Evolutionary conservation across 2,329 filamentous ascomycete species (phyloP).

Genomic region (Tolypocladium paradoxum): DNA sequence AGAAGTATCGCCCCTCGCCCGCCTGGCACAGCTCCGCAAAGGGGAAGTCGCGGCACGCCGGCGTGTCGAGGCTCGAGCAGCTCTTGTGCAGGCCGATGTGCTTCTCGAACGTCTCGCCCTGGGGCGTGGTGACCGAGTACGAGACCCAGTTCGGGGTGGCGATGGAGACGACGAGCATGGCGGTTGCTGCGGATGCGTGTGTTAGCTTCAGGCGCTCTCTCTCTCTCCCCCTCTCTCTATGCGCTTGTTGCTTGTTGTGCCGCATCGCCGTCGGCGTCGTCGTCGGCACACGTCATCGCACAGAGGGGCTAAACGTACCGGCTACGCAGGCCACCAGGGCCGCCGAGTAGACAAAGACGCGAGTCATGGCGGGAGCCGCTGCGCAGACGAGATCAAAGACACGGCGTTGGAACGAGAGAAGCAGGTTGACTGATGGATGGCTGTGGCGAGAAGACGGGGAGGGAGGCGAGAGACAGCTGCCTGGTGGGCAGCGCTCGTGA

Average conservation of each 20-base stretch:
- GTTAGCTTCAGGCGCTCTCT: constrained; percentile 18
- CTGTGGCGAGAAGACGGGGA: background rate
- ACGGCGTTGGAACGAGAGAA: background rate
- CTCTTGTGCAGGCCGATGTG: constrained; percentile 70
- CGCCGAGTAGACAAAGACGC: constrained; percentile 29
- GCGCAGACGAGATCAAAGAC: background rate
- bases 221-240: background rate
- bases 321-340: constrained; percentile 31
- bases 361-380: constrained; percentile 25
- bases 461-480: background rate
- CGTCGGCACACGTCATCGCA: constrained; percentile 13
- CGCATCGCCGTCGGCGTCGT: background rate
- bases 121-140: constrained; percentile 43
- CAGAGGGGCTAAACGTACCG: constrained; percentile 22
- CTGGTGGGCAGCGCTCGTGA: background rate
- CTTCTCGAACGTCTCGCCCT: constrained; percentile 38
- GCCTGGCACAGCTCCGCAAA: constrained; percentile 21
- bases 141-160: constrained; percentile 61
- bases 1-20: constrained; percentile 57
- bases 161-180: constrained; percentile 61
- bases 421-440: background rate
- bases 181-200: constrained; percentile 41
- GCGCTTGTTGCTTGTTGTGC: background rate
- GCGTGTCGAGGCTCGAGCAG: constrained; percentile 60
- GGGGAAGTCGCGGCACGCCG: constrained; percentile 40